Evolutionary conservation across 495 filamentous ascomycete species (phyloP), one percentile per base, ranked within the genome.

Genomic region (Neurospora tetraspora): DNA sequence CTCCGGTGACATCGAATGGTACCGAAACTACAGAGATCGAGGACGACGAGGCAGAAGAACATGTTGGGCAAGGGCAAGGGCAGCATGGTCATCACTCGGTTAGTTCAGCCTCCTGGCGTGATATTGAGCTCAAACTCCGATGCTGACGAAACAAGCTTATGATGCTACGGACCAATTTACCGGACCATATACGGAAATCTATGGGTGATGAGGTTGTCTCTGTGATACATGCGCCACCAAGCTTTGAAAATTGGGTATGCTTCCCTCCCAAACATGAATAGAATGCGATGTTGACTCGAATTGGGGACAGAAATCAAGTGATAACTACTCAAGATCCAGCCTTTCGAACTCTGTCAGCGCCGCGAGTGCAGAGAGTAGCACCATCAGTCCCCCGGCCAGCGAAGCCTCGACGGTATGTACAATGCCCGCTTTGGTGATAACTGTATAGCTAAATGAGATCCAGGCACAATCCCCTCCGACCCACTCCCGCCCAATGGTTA

Each of bases 221-320:
- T 4, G 94, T 96, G 69, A 97, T 97, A 76, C 93, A 96, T 83
- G 93, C 91, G 27, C 94, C 94, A 5, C 82, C 91, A 75, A 91
- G 90, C 45, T 97, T 94, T 81, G 86, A 88, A 69, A 86, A 87
- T 71, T 94, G 94, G 87, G 92, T 95, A 77, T 83, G 90, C 82
- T 23, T 70, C 18, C 68, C 10, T 37, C 36, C 20, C 42, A 69
- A 16, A n/a, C 39, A 39, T 45, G 2, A 47, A 12, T 14, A 45
- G 71, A 40, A 38, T 37, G 8, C 47, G 53, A 38, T 76, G 39
- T 31, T 79, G 39, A 74, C 39, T 10, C 73, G 61, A 74, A 73
- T 69, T 71, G 27, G 72, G 53, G 36, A n/a, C 73, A 86, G 77
- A 80, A 77, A 70, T 81, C 84, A 23, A 77, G 75, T 70, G 81